Percentiles rank a stretch among this genome's conserved stretches.
Conservation (phyloP, 2,329 filamentous ascomycete species). For the Plenodomus biglobosus region DNA sequence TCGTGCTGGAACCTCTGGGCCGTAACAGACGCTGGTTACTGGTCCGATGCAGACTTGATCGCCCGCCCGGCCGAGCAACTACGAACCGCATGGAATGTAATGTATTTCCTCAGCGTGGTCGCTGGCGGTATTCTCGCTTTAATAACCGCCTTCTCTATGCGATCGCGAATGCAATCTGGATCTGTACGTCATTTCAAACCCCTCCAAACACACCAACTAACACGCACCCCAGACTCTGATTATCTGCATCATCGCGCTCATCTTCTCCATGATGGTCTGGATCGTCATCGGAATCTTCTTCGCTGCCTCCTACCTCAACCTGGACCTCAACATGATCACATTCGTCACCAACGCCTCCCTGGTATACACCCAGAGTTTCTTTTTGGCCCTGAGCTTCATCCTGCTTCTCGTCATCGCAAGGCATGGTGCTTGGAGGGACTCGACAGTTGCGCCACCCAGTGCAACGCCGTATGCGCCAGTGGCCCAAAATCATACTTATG, state of each 20-base stretch:
- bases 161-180: conserved; percentile 12
- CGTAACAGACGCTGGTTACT: not conserved
- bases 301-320: not conserved
- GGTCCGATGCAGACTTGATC: not conserved
- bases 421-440: conserved; percentile 13
- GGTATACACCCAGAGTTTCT: conserved; percentile 17
- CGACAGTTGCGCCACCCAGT: not conserved
- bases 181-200: conserved; percentile 17
- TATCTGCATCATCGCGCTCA: conserved; percentile 18
- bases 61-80: conserved; percentile 1
- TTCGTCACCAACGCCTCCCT: conserved; percentile 7
- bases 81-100: conserved; percentile 11
- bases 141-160: conserved; percentile 16
- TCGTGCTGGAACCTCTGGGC: conserved; percentile 15
- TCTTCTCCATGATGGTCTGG: conserved; percentile 22
- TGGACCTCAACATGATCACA: not conserved
- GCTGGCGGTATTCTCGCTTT: conserved; percentile 14
- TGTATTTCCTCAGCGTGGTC: conserved; percentile 26
- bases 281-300: conserved; percentile 16
- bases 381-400: conserved; percentile 21
- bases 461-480: conserved; percentile 2
- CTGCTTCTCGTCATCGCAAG: conserved; percentile 25
- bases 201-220: not conserved
- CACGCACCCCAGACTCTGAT: conserved; percentile 19
- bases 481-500: conserved; percentile 11